Evolutionary conservation across 2,329 filamentous ascomycete genomes (phyloP).

Genomic region (Nemania bipapillata): DNA sequence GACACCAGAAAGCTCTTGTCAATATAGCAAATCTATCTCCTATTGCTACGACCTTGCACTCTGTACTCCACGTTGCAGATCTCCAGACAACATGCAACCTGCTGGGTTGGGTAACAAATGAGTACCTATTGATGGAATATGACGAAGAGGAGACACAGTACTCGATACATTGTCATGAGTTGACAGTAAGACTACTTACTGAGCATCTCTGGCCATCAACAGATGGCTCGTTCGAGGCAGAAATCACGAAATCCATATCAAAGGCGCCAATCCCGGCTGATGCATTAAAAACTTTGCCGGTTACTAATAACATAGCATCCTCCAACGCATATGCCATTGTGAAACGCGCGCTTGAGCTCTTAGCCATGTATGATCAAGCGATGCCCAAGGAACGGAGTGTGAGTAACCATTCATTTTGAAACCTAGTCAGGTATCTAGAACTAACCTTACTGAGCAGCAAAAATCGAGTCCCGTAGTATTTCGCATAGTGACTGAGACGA

Average conservation of each 20-base stretch:
- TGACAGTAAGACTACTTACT: conserved; percentile 65
- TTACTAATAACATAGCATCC: conserved; percentile 61
- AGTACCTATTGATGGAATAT: conserved; percentile 66
- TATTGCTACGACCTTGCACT: conserved; percentile 62
- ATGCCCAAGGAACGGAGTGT: conserved; percentile 73
- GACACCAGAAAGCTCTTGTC: conserved; percentile 62
- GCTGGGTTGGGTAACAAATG: conserved; percentile 67
- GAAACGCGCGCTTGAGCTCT: conserved; percentile 67
- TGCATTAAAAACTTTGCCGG: conserved; percentile 62
- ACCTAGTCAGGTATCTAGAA: neutral
- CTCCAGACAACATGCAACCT: conserved; percentile 65
- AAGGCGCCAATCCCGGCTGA: conserved; percentile 60
- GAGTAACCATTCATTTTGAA: conserved; percentile 48
- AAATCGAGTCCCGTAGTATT: conserved; percentile 67
- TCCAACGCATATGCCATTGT: conserved; percentile 69
- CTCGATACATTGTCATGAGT: conserved; percentile 64
- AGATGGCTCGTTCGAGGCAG: conserved; percentile 65
- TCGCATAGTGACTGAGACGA: conserved; percentile 88
- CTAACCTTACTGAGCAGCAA: conserved; percentile 54
- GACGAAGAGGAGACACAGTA: conserved; percentile 67
- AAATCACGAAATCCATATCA: conserved; percentile 66
- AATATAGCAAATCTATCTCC: conserved; percentile 66
- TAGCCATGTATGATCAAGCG: conserved; percentile 71
- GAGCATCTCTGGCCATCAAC: conserved; percentile 69
- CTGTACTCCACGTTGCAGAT: conserved; percentile 60